Evolutionary conservation across 495 filamentous ascomycete species (phyloP).

Genomic region (Massariosphaeria phaeospora): DNA sequence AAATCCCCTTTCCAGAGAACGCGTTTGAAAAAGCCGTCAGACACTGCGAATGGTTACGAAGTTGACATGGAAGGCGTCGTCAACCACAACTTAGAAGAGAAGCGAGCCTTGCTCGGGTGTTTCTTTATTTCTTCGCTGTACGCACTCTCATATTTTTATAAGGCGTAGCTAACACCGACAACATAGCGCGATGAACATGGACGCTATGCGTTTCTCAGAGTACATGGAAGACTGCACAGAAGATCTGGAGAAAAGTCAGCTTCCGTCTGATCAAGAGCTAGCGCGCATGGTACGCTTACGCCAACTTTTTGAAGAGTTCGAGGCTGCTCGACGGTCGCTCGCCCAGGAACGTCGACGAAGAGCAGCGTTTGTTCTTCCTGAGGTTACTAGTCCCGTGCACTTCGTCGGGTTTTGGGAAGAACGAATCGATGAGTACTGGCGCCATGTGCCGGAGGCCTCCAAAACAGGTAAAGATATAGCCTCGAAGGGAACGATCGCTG

Average conservation of each 20-base stretch:
- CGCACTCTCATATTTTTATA: not conserved
- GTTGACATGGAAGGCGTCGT: not conserved
- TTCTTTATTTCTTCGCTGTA: conserved; percentile 18
- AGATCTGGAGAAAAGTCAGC: not conserved
- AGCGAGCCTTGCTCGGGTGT: conserved; percentile 13
- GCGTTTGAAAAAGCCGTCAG: not conserved
- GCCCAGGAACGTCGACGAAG: not conserved
- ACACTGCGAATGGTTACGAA: conserved; percentile 1
- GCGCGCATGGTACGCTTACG: conserved; percentile 3
- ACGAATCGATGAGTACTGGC: not conserved
- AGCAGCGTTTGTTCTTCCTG: not conserved
- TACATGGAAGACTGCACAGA: conserved; percentile 10
- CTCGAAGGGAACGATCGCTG: not conserved
- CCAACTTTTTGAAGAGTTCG: conserved; percentile 12
- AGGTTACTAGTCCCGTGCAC: not conserved
- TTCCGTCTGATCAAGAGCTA: conserved; percentile 5
- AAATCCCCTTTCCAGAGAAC: conserved; percentile 9
- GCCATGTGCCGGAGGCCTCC: not conserved
- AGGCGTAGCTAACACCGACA: not conserved
- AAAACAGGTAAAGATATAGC: conserved; percentile 4
- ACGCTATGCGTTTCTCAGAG: conserved; percentile 12
- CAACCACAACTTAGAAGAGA: conserved; percentile 15
- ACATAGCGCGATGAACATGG: conserved; percentile 13
- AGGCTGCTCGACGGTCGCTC: not conserved
- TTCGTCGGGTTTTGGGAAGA: conserved; percentile 1